Evolutionary conservation across 208 protist species (phyloP), one percentile per base, ranked within the genome.

Genomic region (Leptomonas pyrrhocoris): DNA sequence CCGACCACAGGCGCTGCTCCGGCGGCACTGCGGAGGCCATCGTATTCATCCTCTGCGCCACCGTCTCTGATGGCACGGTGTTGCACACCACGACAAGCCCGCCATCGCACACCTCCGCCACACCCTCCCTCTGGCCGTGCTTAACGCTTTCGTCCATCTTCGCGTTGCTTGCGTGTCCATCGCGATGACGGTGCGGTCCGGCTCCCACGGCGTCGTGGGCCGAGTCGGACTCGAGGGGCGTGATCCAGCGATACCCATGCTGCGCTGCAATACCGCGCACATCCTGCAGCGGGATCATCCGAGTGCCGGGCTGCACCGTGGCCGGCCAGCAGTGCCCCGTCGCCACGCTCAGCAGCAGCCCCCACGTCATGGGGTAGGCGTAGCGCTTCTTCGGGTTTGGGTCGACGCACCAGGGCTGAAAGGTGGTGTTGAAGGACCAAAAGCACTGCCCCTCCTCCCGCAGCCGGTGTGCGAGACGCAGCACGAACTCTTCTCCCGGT

Each of bases 371-470:
- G 11, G 80, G 48, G 73, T 73, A 80, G n/a, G 80, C 75, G 48
- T 86, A 91, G 23, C 58, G 70, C 34, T 40, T 56, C 23, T 16
- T 11, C 0, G 42, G n/a, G 15, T 79, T 46, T 8, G 53, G 34
- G 31, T 78, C 70, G 16, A 74, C 69, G 19, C 58, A 69, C 82
- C 85, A 88, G 16, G 66, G 68, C 51, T 76, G 74, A 30, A 88
- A 59, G 13, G 74, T 77, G 4, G 85, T 91, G 65, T 88, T 88
- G 42, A 91, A 72, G 57, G 77, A 86, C 85, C 85, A 91, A 58
- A 87, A 88, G 53, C 85, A 91, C 30, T 68, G 16, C 28, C 85
- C 81, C 19, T 91, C 85, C 59, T 91, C 85, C n/a, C 82, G 85
- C 43, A 91, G 80, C 8, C 77, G 80, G 71, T 91, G 85, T 19